Base-by-base conservation (phyloP, 768 basidiomycete species). In the Mycena galopus region DNA sequence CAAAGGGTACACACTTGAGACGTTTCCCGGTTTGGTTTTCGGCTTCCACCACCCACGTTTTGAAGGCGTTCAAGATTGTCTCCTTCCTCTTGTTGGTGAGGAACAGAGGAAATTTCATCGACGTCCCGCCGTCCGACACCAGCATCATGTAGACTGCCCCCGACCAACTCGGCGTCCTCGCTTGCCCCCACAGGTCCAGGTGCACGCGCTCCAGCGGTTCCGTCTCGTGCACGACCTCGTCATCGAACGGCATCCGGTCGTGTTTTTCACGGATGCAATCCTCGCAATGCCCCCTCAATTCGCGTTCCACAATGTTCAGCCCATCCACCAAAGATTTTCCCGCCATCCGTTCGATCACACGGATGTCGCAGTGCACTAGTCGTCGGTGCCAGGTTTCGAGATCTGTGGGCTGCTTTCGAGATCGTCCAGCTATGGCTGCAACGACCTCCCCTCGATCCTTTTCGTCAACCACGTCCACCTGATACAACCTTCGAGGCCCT, bases 41-140 rank as follows among this genome's bases (percentile, higher is more conserved):
- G 23, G 0, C 71, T 62, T 59, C 35, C 0, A 30, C 42, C 0
- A 65, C 58, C 50, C 69, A 80, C 1, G 50, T 16, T 19, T 73
- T 64, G 4, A 79, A 72, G 17, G 67, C 77, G 3, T 56, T 51
- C n/a, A 79, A 55, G 0, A 74, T 74, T 0, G 74, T 61, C 0
- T 74, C 75, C 0, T 77, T 75, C 1, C 66, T 66, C 35, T 83
- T 82, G 12, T 76, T 44, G 2, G 56, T 42, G 1, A 82, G 67
- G 63, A 78, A 82, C 2, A 69, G 67, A 1, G 63, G 73, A 0
- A 59, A 65, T 10, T 57, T n/a, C 55, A 65, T 30, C 0, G 71
- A 73, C 0, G 74, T 76, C 7, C 58, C 69, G 0, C 78, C 74
- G 66, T 82, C 78, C n/a, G n/a, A n/a, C n/a, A n/a, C n/a, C n/a